Conservation (phyloP, 306 rosid genomes). For the Malus asiatica region DNA sequence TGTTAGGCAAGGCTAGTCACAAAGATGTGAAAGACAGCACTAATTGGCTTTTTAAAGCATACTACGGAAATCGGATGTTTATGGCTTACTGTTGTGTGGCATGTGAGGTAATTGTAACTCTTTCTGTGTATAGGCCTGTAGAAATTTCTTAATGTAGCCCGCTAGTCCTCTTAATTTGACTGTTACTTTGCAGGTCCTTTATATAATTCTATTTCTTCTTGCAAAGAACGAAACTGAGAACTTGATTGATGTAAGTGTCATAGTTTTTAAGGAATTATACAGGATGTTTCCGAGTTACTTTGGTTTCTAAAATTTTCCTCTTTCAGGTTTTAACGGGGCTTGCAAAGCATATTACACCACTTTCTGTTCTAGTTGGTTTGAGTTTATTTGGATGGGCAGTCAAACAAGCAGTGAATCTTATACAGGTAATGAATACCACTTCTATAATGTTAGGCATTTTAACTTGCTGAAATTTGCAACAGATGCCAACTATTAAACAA, state of each 20-base stretch:
- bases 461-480: background rate
- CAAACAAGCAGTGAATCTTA: constrained; percentile 76
- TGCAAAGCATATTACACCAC: constrained; percentile 35
- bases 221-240: constrained; percentile 56
- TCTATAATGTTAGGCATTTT: background rate
- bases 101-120: constrained; percentile 58
- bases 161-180: constrained; percentile 13
- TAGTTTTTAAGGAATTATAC: background rate
- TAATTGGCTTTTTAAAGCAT: constrained; percentile 83
- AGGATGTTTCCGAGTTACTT: constrained; percentile 8
- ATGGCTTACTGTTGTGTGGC: constrained; percentile 97
- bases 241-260: constrained; percentile 57
- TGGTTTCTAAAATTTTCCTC: constrained; percentile 19
- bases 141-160: background rate
- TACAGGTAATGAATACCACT: constrained; percentile 53
- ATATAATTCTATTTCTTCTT: constrained; percentile 66
- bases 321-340: constrained; percentile 59
- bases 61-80: constrained; percentile 89
- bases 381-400: constrained; percentile 88
- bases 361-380: constrained; percentile 45
- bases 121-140: background rate
- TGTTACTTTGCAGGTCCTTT: constrained; percentile 60
- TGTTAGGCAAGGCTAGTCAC: constrained; percentile 85
- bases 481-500: no score
- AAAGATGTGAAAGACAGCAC: constrained; percentile 98